Evolutionary conservation across 768 basidiomycete species (phyloP), one percentile per base, ranked within the genome.

Genomic region (Kwoniella sp.): DNA sequence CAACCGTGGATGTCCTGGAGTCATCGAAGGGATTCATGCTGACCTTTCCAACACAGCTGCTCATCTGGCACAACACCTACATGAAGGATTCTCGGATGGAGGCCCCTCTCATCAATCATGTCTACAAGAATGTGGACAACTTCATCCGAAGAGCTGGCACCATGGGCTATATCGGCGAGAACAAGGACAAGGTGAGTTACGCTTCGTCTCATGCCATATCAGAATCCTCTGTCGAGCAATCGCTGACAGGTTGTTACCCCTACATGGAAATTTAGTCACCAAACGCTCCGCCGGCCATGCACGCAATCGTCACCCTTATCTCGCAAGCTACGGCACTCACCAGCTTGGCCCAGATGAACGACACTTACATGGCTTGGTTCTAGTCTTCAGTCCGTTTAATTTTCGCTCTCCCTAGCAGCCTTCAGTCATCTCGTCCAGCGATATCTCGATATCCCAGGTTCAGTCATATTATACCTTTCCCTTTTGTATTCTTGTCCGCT

Each of bases 261-360:
- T n/a, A n/a, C n/a, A n/a, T n/a, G n/a, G n/a, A n/a, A n/a, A n/a
- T n/a, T 9, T 83, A 78, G 79, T 71, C 77, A 52, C 80, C 81
- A 53, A 83, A 82, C 27, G 87, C 89, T 1, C 86, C 89, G n/a
- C 82, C 80, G 12, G 78, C 79, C 36, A 81, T 90, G 48, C 90
- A 92, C 75, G 90, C 90, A 1, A 86, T 92, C 58, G 87, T 88
- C 27, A 89, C 87, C 72, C 83, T 96, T 21, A 88, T 98, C 63
- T 88, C 89, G 0, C 86, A 85, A 37, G 92, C 95, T 17, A 91
- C 92, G 3, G 91, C 93, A 74, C 91, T 92, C 1, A 81, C 89
- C 26, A 87, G 89, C 64, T 84, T 98, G 8, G 87, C 88, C 63
- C 89, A 88, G 77, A 91, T 92, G 88, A 85, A 87, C 29, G 92